Evolutionary conservation across 225 moss, liverwort and hornwort species (phyloP), one percentile per base, ranked within the genome.

Genomic region (Pseudisothecium myosuroides): DNA sequence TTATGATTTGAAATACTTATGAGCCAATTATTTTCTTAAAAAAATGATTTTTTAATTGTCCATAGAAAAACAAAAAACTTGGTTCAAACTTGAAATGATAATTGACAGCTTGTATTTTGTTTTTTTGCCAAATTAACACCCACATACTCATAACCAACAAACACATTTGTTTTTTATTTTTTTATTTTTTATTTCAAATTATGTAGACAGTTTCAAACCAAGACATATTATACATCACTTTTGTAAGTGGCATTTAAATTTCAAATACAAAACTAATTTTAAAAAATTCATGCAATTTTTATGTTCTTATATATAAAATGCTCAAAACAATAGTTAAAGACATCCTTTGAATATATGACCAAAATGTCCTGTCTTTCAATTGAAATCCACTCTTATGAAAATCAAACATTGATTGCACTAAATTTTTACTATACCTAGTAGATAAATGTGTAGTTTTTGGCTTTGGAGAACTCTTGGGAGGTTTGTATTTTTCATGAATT

Each of bases 101-200:
- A 28, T 47, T 47, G 5, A 18, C 6, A 47, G 0, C 1, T 31
- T 75, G 2, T 6, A 45, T 29, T 1, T 18, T 2, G 0, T 17
- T 17, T 16, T 43, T 26, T 24, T 26, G 15, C 29, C 47, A 47
- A 74, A 74, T 29, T 47, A 11, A 17, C 10, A 49, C 5, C 31
- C 19, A 17, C 31, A 75, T 18, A 49, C 2, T 19, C 19, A 19
- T 18, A 74, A 74, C 18, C 4, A 74, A 74, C 6, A 47, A 74
- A 74, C 17, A 17, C 1, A 26, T 5, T 43, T 24, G 5, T 17
- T 9, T 72, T 5, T 43, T 24, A 3, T 17, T 9, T 72, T 5
- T 17, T 17, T 2, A 16, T 11, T 47, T 47, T 15, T 26, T 12
- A 21, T 67, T 2, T 28, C 47, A 18, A 10, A 1, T 74, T 11